Base-by-base conservation (phyloP, 805 yeast genomes). In the Myxozyma sirexii region DNA sequence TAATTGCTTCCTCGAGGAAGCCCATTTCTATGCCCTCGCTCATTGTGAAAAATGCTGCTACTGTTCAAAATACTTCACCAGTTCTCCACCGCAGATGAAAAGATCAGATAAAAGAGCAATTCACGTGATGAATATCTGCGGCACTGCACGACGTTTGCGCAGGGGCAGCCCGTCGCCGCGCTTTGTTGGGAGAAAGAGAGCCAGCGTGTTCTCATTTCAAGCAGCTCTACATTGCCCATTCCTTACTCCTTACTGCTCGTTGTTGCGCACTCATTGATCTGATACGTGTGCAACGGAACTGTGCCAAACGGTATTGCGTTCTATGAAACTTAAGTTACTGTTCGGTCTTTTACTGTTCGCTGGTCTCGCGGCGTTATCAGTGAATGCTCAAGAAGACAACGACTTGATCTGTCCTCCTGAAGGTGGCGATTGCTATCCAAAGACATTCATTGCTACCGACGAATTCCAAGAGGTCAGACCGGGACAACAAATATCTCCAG, bases 401-500 rank as follows among this genome's bases (percentile, higher is more conserved):
- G 59, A 54, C 27, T 27, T 58, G 51, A 58, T 61, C 50, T 61
- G 65, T 24, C 56, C 50, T 21, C 44, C 35, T 5, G 58, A 38
- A 13, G 50, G 54, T n/a, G 49, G 55, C n/a, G 59, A 29, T 19
- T 63, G 67, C 50, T 64, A 64, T 33, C 60, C 67, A 3, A 24
- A 15, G n/a, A 43, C 59, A 1, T 90, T 91, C 69, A 81, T 73
- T 39, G 88, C 97, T 0, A 73, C 84, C 0, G 62, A 70, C 1
- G 82, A 87, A 64, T 92, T 97, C 96, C 84, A 85, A 74, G 69
- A 70, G 1, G 81, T 92, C 4, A 78, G 75, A 65, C 85, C 82
- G 49, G 90, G 85, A n/a, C 97, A 90, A 68, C 79, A 81, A 6
- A 79, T 92, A 2, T 96, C 97, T 0, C 82, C 82, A 5, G 67